phyloP scores from a whole-genome alignment of 129 eudicot species.

The Centrapalus pauciflorus region DNA sequence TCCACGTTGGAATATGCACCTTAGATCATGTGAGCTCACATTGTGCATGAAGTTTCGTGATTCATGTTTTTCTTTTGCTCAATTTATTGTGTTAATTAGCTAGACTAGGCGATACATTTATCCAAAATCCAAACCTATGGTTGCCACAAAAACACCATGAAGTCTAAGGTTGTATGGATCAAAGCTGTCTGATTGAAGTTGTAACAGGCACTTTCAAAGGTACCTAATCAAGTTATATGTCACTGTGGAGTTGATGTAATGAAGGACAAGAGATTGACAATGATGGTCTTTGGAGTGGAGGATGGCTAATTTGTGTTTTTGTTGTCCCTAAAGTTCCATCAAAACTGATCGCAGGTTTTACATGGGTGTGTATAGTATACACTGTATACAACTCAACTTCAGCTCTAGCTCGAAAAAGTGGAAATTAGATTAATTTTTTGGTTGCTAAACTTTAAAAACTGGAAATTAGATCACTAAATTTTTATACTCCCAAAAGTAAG shows the following conservation, averaged over 20 bases:
- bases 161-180: neutral
- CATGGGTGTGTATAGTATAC: neutral
- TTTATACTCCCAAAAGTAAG: neutral
- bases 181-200: neutral
- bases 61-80: slow-evolving; percentile 19
- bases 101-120: slow-evolving; percentile 1
- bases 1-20: slow-evolving; percentile 27
- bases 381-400: neutral
- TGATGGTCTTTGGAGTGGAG: too few species aligned
- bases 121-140: slow-evolving; percentile 5
- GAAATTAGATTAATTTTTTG: neutral
- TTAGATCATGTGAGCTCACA: slow-evolving; percentile 15
- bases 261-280: neutral
- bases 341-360: neutral
- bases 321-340: neutral
- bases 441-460: neutral
- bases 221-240: too few species aligned
- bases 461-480: neutral
- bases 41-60: slow-evolving; percentile 19
- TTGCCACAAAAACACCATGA: neutral
- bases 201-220: neutral
- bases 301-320: neutral
- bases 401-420: neutral
- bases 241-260: neutral
- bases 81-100: neutral